phyloP scores from a whole-genome alignment of 1,284 basidiomycete genomes.

The Veloporphyrellus conicus region DNA sequence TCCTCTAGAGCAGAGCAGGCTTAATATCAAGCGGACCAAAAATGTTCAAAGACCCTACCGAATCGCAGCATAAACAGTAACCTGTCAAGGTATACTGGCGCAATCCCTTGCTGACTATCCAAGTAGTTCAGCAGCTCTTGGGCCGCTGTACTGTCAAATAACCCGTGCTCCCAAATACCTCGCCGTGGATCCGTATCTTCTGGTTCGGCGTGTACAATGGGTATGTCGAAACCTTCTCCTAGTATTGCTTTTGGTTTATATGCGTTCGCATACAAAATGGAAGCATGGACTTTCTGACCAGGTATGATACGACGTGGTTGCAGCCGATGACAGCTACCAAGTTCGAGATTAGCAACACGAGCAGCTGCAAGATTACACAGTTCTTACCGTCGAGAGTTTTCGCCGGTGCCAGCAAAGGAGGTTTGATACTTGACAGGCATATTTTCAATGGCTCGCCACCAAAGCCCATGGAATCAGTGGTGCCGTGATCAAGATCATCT shows the following conservation, averaged over 20 bases:
- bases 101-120: constrained; percentile 8
- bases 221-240: constrained; percentile 28
- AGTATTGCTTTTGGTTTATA: constrained; percentile 26
- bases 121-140: too few species aligned
- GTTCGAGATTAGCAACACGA: not conserved
- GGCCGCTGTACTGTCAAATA: too few species aligned
- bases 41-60: constrained; percentile 7
- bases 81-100: constrained; percentile 11
- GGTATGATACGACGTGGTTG: constrained; percentile 29
- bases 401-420: constrained; percentile 11
- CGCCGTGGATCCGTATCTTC: too few species aligned
- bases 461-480: constrained; percentile 17
- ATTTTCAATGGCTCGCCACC: constrained; percentile 21
- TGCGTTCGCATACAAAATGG: constrained; percentile 24
- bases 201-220: constrained; percentile 8
- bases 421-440: constrained; percentile 21
- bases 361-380: not conserved
- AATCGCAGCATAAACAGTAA: constrained; percentile 15
- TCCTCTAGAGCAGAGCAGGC: too few species aligned
- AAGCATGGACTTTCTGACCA: constrained; percentile 32
- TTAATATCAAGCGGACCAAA: too few species aligned
- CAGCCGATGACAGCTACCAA: constrained; percentile 17
- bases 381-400: constrained; percentile 6
- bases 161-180: too few species aligned
- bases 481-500: constrained; percentile 10